These are phyloP conservation scores for Rhizopus arrhizus DNA, from an alignment of 371 early-diverging fungal species.

Conservation along the genomic window DNA sequence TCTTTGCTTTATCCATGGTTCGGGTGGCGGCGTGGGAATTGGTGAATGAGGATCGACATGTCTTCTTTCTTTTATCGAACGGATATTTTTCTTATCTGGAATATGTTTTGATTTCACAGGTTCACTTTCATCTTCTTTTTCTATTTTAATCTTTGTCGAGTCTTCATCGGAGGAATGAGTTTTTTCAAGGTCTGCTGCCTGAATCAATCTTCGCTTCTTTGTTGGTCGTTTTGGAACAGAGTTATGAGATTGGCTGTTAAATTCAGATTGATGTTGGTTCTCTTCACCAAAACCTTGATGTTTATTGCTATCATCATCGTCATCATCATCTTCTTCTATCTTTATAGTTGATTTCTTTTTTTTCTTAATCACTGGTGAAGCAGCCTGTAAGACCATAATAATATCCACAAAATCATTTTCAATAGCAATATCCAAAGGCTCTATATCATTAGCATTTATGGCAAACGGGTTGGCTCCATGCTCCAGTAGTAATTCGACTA, in stretches of 20 bases:
- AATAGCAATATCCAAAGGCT: slow-evolving; percentile 59
- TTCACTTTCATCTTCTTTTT: slow-evolving; percentile 7
- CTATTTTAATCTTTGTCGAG: background rate
- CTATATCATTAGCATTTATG: slow-evolving; percentile 56
- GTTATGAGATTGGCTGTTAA: background rate
- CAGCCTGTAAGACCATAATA: slow-evolving; percentile 25
- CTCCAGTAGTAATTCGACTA: slow-evolving; percentile 61
- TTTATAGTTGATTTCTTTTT: slow-evolving; percentile 11
- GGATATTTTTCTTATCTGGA: background rate
- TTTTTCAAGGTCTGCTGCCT: slow-evolving; percentile 36
- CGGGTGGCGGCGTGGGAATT: slow-evolving; percentile 46
- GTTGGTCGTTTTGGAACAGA: background rate
- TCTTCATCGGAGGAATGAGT: background rate
- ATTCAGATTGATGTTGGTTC: background rate
- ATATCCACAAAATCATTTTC: slow-evolving; percentile 52
- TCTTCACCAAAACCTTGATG: background rate
- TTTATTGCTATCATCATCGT: slow-evolving; percentile 3
- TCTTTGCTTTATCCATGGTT: slow-evolving; percentile 37
- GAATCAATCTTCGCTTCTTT: slow-evolving; percentile 39
- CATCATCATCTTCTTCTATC: background rate
- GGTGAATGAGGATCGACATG: slow-evolving; percentile 33
- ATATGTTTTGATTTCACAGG: background rate
- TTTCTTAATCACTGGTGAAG: slow-evolving; percentile 13
- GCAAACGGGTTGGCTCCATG: slow-evolving; percentile 62
- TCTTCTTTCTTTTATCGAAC: background rate